These are phyloP conservation scores for Davidsoniella australis DNA, from an alignment of 2,329 filamentous ascomycete species.

Conservation along the genomic window DNA sequence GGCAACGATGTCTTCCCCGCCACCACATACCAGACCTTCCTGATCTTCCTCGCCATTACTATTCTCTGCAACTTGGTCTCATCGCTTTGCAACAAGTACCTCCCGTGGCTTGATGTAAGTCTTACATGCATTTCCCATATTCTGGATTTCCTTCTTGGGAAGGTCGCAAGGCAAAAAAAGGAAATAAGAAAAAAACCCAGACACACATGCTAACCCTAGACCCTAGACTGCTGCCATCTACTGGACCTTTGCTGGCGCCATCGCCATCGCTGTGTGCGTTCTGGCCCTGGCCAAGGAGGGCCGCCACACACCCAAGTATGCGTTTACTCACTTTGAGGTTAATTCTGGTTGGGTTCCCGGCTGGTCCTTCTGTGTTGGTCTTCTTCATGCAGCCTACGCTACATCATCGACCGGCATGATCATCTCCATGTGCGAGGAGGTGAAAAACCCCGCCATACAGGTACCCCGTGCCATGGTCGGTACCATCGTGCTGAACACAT, in stretches of 20 bases:
- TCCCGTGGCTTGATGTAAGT: conserved; percentile 54
- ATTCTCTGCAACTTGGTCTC: conserved; percentile 48
- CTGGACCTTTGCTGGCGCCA: conserved; percentile 56
- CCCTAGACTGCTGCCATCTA: conserved; percentile 52
- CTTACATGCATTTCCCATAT: background rate
- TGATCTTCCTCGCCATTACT: conserved; percentile 55
- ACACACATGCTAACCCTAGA: background rate
- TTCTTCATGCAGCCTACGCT: conserved; percentile 56
- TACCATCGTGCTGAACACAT: conserved; percentile 48
- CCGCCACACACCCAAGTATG: conserved; percentile 42
- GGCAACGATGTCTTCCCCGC: conserved; percentile 28
- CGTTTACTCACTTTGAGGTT: conserved; percentile 51
- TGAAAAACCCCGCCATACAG: conserved; percentile 45
- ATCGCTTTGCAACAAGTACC: conserved; percentile 46
- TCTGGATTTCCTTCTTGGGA: background rate
- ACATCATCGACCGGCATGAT: conserved; percentile 68
- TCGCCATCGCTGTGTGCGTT: conserved; percentile 45
- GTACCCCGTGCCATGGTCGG: conserved; percentile 58
- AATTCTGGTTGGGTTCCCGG: conserved; percentile 52
- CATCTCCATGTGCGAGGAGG: conserved; percentile 63
- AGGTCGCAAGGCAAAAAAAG: no score
- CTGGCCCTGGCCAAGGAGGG: conserved; percentile 53
- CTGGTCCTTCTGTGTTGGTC: conserved; percentile 58
- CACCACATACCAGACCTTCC: conserved; percentile 47
- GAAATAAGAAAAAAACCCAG: no score